phyloP scores from a whole-genome alignment of 176 grass and related monocot species.

The Poa pratensis region DNA sequence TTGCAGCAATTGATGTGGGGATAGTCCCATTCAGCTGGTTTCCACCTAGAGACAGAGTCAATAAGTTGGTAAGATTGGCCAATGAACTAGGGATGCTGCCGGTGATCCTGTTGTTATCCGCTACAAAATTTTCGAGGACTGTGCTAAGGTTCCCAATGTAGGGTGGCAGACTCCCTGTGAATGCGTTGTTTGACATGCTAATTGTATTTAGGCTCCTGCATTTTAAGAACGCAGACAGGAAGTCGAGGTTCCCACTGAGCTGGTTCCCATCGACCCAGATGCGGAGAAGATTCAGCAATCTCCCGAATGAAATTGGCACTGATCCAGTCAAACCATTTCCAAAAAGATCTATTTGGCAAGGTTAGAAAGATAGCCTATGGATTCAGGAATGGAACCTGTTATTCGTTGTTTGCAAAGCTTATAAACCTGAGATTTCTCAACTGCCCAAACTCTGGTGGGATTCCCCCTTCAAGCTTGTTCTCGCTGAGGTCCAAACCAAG shows the following conservation, averaged over 20 bases:
- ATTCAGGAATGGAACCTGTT: slow-evolving; percentile 46
- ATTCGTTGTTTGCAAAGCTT: slow-evolving; percentile 46
- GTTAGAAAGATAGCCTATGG: slow-evolving; percentile 37
- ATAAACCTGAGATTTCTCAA: slow-evolving; percentile 24
- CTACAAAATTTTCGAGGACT: background rate
- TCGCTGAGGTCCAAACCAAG: slow-evolving; percentile 41
- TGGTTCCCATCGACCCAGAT: slow-evolving; percentile 23
- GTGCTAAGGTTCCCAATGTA: slow-evolving; percentile 33
- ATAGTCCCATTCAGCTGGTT: slow-evolving; percentile 50
- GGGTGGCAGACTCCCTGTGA: slow-evolving; percentile 29
- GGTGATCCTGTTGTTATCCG: slow-evolving; percentile 22
- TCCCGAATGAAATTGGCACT: slow-evolving; percentile 40
- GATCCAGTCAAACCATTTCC: slow-evolving; percentile 38
- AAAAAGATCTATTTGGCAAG: slow-evolving; percentile 29
- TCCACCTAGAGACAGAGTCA: slow-evolving; percentile 31
- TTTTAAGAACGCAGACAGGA: slow-evolving; percentile 34
- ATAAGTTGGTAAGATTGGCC: slow-evolving; percentile 39
- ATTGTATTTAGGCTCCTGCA: slow-evolving; percentile 31
- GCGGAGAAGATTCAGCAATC: slow-evolving; percentile 23
- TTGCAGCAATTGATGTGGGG: slow-evolving; percentile 5
- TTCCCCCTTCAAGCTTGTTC: slow-evolving; percentile 45
- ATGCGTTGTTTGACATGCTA: slow-evolving; percentile 8
- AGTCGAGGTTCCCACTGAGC: slow-evolving; percentile 42
- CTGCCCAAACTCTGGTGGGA: slow-evolving; percentile 33
- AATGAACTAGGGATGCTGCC: slow-evolving; percentile 43